Conservation (phyloP, 2,329 filamentous ascomycete genomes). For the Lasiodiplodia sp. region DNA sequence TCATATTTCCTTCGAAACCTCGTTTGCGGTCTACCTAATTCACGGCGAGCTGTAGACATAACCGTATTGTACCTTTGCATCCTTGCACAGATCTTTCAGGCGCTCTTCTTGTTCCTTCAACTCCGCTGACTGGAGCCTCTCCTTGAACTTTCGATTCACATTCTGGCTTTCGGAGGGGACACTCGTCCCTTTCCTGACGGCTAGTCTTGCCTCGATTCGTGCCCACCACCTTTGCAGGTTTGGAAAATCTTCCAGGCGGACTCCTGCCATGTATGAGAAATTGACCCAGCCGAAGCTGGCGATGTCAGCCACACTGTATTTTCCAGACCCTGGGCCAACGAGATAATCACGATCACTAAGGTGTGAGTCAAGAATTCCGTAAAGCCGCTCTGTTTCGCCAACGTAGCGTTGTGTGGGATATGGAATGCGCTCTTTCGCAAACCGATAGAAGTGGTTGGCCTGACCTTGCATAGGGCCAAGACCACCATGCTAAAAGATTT, state of each 20-base stretch:
- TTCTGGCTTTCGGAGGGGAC: conserved; percentile 48
- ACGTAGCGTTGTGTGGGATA: conserved; percentile 56
- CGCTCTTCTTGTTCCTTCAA: conserved; percentile 55
- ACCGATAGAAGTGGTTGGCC: conserved; percentile 49
- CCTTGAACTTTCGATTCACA: conserved; percentile 51
- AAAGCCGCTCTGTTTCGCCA: conserved; percentile 56
- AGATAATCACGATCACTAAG: conserved; percentile 52
- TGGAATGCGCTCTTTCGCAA: conserved; percentile 52
- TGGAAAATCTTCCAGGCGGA: conserved; percentile 53
- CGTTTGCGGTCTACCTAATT: neutral
- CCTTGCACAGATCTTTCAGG: conserved; percentile 45
- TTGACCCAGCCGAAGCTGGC: conserved; percentile 56
- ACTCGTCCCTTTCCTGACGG: conserved; percentile 49
- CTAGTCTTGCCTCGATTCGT: conserved; percentile 49
- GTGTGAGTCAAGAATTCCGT: conserved; percentile 51
- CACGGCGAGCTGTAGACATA: conserved; percentile 51
- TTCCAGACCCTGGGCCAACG: conserved; percentile 53
- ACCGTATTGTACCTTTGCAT: conserved; percentile 54
- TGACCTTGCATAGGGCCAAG: conserved; percentile 51
- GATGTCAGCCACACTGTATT: conserved; percentile 57
- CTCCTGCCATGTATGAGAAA: conserved; percentile 49
- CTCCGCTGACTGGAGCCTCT: conserved; percentile 55
- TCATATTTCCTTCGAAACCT: neutral
- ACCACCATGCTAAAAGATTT: conserved; percentile 10
- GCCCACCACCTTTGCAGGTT: conserved; percentile 55